Evolutionary conservation across 2,329 filamentous ascomycete genomes (phyloP), one percentile per base, ranked within the genome.

Genomic region (Diaporthe vaccinii): DNA sequence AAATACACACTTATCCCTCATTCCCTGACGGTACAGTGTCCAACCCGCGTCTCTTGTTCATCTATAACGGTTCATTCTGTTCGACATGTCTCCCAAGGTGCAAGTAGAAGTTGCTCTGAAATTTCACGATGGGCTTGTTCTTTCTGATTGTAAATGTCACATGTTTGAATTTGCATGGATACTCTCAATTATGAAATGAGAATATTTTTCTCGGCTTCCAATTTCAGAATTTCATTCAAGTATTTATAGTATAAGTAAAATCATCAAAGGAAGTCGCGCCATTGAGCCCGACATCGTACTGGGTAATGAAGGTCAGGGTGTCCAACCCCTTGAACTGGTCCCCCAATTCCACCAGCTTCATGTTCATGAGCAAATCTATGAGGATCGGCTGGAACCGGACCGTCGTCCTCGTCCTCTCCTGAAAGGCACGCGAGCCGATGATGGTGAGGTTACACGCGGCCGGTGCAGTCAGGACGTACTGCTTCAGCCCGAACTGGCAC

Each of bases 221-320:
- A 3, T 14, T 5, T 25, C 15, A 9, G 0, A 36, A 17, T 2
- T 3, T 7, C 9, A 53, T 36, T 36, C 9, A 49, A 2, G 20
- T 25, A 5, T 68, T 68, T n/a, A 68, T 68, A 17, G 31, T 53
- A 22, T 68, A 68, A 31, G 44, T 51, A 15, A 68, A 36, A 51
- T 68, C 62, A 25, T 68, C 62, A 51, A 68, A 68, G 10, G 62
- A 68, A 17, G 62, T 68, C 28, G 62, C 62, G 10, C 62, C 62
- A n/a, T 34, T 36, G 7, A 68, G 9, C 3, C 62, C 62, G 12
- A 39, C 31, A 25, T 68, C 62, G 36, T 68, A 68, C 31, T 36
- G 6, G 7, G 62, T 51, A 2, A 68, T 51, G 62, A 68, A 68
- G 7, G 62, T 68, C 7, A 68, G 1, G 2, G 44, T 51, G 31